phyloP scores from a whole-genome alignment of 768 basidiomycete species.

The Cyathus striatus region DNA sequence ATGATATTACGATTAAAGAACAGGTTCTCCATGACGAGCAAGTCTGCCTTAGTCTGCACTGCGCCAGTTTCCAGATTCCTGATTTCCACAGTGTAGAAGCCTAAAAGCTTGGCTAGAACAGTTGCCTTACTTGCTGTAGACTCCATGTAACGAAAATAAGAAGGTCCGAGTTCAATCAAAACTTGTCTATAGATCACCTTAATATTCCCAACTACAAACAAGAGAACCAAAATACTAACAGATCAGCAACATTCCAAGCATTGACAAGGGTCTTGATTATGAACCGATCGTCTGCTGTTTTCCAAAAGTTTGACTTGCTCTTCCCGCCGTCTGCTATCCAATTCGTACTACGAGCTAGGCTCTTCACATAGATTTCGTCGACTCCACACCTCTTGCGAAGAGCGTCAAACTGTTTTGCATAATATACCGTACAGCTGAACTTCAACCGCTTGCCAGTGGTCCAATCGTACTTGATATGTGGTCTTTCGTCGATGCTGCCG shows the following conservation, averaged over 20 bases:
- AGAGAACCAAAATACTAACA: conserved; percentile 39
- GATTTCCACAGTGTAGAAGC: conserved; percentile 78
- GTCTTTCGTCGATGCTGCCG: conserved; percentile 56
- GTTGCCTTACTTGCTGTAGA: conserved; percentile 61
- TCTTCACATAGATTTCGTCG: conserved; percentile 54
- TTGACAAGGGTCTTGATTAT: conserved; percentile 84
- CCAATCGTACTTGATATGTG: conserved; percentile 83
- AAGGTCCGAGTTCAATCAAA: conserved; percentile 68
- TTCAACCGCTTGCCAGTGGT: conserved; percentile 68
- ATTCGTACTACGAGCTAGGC: conserved; percentile 51
- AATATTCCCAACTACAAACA: conserved; percentile 1
- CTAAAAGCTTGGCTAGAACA: conserved; percentile 72
- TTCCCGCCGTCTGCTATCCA: conserved; percentile 82
- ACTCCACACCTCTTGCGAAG: conserved; percentile 65
- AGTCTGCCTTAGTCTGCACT: conserved; percentile 63
- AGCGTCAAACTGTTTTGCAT: conserved; percentile 73
- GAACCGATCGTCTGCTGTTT: conserved; percentile 70
- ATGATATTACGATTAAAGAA: conserved; percentile 66
- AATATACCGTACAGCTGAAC: conserved; percentile 80
- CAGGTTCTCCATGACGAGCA: conserved; percentile 83
- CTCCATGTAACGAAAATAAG: conserved; percentile 78
- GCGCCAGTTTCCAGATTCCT: conserved; percentile 65
- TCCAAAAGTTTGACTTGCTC: conserved; percentile 79
- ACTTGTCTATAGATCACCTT: conserved; percentile 50
- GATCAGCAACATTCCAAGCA: conserved; percentile 83